Evolutionary conservation across 2,329 filamentous ascomycete species (phyloP).

Genomic region (Penicillium sp.): DNA sequence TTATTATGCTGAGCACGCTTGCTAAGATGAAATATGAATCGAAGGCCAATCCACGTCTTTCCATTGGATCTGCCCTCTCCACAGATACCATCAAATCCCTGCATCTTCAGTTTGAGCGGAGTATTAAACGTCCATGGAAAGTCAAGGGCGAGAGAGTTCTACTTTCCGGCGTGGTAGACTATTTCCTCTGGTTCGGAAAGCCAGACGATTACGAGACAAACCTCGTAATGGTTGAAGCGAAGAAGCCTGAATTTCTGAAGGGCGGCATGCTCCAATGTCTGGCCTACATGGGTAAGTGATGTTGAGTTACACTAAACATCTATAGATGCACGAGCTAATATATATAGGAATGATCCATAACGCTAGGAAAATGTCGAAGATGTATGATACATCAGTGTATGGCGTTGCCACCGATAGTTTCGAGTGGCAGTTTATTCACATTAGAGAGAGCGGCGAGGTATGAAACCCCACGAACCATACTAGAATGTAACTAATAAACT

Average conservation of each 20-base stretch:
- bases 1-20: too few species aligned
- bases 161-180: too few species aligned
- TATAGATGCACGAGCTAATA: not conserved
- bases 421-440: not conserved
- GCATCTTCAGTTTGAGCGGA: too few species aligned
- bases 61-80: too few species aligned
- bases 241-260: not conserved
- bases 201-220: not conserved
- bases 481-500: not conserved
- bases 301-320: not conserved
- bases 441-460: not conserved
- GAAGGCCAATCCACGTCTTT: too few species aligned
- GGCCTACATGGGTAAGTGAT: not conserved
- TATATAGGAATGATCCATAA: not conserved
- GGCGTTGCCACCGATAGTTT: not conserved
- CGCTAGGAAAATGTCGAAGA: not conserved
- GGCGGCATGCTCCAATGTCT: not conserved
- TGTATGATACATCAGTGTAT: not conserved
- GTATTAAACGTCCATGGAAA: too few species aligned
- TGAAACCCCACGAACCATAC: not conserved
- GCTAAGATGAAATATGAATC: too few species aligned
- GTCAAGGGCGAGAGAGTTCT: too few species aligned
- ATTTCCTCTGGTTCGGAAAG: not conserved
- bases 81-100: too few species aligned
- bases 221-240: not conserved